These are phyloP conservation scores for Hansenula lynferdii DNA, from an alignment of 1,139 yeast genomes.

Conservation along the genomic window DNA sequence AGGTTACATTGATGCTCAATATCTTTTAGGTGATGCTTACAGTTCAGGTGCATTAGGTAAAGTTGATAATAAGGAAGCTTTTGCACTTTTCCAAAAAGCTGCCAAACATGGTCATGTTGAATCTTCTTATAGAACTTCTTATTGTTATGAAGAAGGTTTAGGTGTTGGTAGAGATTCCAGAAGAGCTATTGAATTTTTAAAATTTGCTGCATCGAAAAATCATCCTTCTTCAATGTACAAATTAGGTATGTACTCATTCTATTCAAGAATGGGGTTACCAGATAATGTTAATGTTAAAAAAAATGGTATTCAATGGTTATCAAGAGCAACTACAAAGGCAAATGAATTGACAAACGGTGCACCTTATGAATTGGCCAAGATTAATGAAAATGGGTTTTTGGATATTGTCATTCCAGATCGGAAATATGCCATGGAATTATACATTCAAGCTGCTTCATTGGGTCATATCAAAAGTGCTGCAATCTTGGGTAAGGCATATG, in stretches of 20 bases:
- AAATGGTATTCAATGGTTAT: conserved; percentile 89
- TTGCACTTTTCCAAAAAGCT: conserved; percentile 74
- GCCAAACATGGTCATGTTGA: conserved; percentile 93
- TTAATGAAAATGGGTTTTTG: conserved; percentile 76
- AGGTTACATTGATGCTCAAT: conserved; percentile 89
- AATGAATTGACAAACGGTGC: conserved; percentile 86
- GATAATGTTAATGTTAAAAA: conserved; percentile 67
- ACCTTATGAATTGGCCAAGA: conserved; percentile 86
- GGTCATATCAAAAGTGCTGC: conserved; percentile 82
- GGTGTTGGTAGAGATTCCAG: conserved; percentile 90
- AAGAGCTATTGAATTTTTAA: conserved; percentile 76
- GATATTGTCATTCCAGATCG: conserved; percentile 85
- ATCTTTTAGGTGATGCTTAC: conserved; percentile 81
- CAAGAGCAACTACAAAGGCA: conserved; percentile 81
- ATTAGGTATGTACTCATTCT: conserved; percentile 80
- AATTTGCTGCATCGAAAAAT: conserved; percentile 84
- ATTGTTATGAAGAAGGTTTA: conserved; percentile 89
- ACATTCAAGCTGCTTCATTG: conserved; percentile 84
- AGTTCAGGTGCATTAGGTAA: conserved; percentile 84
- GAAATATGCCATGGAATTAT: conserved; percentile 81
- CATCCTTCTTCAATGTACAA: conserved; percentile 97
- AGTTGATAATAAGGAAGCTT: conserved; percentile 76
- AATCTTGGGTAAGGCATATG: conserved; percentile 78
- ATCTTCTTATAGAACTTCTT: conserved; percentile 85
- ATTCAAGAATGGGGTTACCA: conserved; percentile 78